Conservation (phyloP, 1,139 yeast genomes). For the Debaryomyces coudertii region DNA sequence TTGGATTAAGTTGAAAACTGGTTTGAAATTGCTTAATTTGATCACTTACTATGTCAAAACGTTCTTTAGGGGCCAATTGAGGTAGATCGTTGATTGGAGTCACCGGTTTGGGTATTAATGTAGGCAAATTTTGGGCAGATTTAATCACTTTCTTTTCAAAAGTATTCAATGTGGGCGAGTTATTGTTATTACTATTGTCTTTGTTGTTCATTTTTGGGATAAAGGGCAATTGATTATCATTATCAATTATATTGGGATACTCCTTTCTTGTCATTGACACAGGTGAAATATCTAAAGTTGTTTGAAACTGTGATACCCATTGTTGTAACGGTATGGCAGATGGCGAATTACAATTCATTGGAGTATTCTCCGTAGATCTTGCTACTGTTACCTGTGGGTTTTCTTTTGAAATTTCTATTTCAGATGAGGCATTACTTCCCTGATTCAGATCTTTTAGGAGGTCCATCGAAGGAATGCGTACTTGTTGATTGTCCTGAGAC, state of each 20-base stretch:
- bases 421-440: neutral
- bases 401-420: neutral
- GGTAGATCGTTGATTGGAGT: neutral
- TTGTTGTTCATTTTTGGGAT: neutral
- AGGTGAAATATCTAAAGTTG: constrained; percentile 24
- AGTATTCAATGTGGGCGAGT: constrained; percentile 9
- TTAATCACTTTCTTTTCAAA: constrained; percentile 3
- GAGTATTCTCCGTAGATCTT: neutral
- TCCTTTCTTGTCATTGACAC: constrained; percentile 13
- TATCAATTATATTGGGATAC: constrained; percentile 7
- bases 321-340: constrained; percentile 16
- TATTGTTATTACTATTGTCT: neutral
- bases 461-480: constrained; percentile 26
- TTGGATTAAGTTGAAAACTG: constrained; percentile 23
- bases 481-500: constrained; percentile 20
- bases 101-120: constrained; percentile 19
- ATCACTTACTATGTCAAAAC: constrained; percentile 19
- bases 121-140: constrained; percentile 13
- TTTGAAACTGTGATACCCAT: constrained; percentile 29
- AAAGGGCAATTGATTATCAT: neutral
- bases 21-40: constrained; percentile 39
- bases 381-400: neutral
- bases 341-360: constrained; percentile 4
- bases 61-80: constrained; percentile 1
- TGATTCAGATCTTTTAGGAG: neutral